Evolutionary conservation across 2,329 filamentous ascomycete genomes (phyloP).

Genomic region (Xylariaceae sp.): DNA sequence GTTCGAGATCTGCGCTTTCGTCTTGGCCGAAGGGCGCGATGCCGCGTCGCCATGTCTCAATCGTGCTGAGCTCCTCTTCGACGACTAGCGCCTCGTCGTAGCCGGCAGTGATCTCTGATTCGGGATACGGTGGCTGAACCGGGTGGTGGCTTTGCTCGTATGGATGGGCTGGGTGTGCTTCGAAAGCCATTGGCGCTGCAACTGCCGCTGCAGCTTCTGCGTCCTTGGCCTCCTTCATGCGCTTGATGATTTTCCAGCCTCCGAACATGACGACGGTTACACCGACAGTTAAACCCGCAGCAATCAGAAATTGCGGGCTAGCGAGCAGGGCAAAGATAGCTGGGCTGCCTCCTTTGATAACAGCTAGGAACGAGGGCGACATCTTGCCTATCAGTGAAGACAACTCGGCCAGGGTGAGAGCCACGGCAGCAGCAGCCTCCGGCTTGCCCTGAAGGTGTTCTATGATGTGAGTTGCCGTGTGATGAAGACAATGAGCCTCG

Average conservation of each 20-base stretch:
- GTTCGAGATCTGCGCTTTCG: conserved; percentile 49
- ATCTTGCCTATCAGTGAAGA: conserved; percentile 78
- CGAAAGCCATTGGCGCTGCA: conserved; percentile 30
- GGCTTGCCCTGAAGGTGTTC: conserved; percentile 70
- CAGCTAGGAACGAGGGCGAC: conserved; percentile 71
- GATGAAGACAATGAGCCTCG: conserved; percentile 84
- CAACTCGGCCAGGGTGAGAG: conserved; percentile 86
- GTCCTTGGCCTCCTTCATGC: conserved; percentile 52
- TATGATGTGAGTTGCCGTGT: conserved; percentile 80
- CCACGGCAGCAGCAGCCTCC: conserved; percentile 89
- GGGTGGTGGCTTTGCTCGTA: background rate
- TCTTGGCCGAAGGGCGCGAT: conserved; percentile 46
- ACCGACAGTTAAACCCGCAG: conserved; percentile 80
- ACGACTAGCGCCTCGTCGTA: conserved; percentile 55
- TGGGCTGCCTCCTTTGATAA: conserved; percentile 77
- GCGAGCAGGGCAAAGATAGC: conserved; percentile 82
- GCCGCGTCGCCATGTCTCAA: conserved; percentile 57
- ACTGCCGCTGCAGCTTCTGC: conserved; percentile 12
- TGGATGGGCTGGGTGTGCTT: conserved; percentile 16
- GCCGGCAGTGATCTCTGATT: conserved; percentile 26
- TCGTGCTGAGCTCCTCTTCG: conserved; percentile 55
- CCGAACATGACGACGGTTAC: conserved; percentile 96
- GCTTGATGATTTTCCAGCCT: conserved; percentile 96
- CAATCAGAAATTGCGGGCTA: conserved; percentile 91
- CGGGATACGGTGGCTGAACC: conserved; percentile 18